Evolutionary conservation across 495 filamentous ascomycete species (phyloP), one percentile per base, ranked within the genome.

Genomic region (Staphylotrichum tortipilum): DNA sequence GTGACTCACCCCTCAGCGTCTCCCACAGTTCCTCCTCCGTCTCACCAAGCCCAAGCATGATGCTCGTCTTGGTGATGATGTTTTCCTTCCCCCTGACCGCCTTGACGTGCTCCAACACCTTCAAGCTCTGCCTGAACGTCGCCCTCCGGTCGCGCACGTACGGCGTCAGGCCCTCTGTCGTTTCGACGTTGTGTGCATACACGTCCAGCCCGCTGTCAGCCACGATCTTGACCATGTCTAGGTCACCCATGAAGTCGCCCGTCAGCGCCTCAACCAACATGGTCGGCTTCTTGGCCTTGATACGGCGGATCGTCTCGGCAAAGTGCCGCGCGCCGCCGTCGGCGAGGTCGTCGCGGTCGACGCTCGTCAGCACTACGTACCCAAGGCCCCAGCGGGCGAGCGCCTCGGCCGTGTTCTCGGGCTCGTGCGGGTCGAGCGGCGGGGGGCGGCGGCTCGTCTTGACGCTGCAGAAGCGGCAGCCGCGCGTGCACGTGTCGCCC

Each of bases 161-260:
- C 3, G 94, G 89, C 9, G 92, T 95, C 47, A 98, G 66, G 29
- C 71, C 86, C 71, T 97, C 91, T 14, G 89, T 85, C 5, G 94
- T 98, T 78, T 98, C 92, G 37, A 98, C 78, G 55, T 98, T 98
- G 62, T 97, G 92, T 44, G 92, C 92, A 62, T 91, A 98, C 12
- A 98, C 92, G 64, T 97, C 94, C 54, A 97, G 64, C 9, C 94
- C 94, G 59, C 87, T 94, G 45, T 71, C 72, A 0, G 94, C 91
- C 24, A 97, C 88, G 28, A 89, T 55, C 51, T 69, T 66, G 19
- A 94, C 94, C 82, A 86, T 85, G 37, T 90, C 86, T 57, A 87
- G 18, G 60, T 97, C 78, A 3, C 92, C 92, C 11, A 67, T 69
- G 63, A 85, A 97, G 53, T 98, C 92, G 21, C 92, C 87, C 5